phyloP scores from a whole-genome alignment of 2,329 filamentous ascomycete species.

The Pyricularia pennisetigena region DNA sequence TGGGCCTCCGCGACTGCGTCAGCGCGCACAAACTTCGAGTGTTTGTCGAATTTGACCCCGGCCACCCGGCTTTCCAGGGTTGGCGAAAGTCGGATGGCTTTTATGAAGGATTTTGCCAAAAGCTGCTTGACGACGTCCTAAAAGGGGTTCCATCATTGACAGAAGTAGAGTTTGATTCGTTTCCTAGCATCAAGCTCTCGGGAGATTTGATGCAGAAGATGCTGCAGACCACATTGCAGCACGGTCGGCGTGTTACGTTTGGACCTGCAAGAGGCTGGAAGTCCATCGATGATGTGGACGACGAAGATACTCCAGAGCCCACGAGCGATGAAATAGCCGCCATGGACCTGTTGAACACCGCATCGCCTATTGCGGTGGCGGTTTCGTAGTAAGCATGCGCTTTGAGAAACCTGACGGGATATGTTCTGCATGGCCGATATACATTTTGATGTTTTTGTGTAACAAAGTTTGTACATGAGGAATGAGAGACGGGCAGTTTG shows the following conservation, averaged over 20 bases:
- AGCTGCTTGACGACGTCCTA: slow-evolving; percentile 47
- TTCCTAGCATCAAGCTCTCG: slow-evolving; percentile 51
- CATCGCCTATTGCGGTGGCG: background rate
- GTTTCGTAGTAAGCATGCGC: background rate
- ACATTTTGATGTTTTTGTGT: background rate
- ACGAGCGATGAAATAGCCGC: background rate
- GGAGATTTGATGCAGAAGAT: slow-evolving; percentile 56
- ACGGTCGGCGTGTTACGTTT: slow-evolving; percentile 50
- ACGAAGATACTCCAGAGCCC: slow-evolving; percentile 6
- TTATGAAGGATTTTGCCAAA: slow-evolving; percentile 57
- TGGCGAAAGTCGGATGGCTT: slow-evolving; percentile 58
- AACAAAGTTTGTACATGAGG: background rate
- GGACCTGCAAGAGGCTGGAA: slow-evolving; percentile 59
- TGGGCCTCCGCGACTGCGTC: slow-evolving; percentile 54
- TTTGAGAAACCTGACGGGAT: no score
- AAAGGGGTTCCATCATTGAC: slow-evolving; percentile 44
- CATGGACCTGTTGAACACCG: background rate
- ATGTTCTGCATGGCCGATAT: background rate
- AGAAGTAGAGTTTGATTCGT: slow-evolving; percentile 61
- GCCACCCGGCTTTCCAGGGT: slow-evolving; percentile 54
- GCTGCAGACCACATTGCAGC: slow-evolving; percentile 37
- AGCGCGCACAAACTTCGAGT: slow-evolving; percentile 51
- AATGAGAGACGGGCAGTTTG: background rate
- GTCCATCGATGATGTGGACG: slow-evolving; percentile 34
- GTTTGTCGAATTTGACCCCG: slow-evolving; percentile 65